Evolutionary conservation across 768 basidiomycete genomes (phyloP), one percentile per base, ranked within the genome.

Genomic region (Lactifluus rugatus): DNA sequence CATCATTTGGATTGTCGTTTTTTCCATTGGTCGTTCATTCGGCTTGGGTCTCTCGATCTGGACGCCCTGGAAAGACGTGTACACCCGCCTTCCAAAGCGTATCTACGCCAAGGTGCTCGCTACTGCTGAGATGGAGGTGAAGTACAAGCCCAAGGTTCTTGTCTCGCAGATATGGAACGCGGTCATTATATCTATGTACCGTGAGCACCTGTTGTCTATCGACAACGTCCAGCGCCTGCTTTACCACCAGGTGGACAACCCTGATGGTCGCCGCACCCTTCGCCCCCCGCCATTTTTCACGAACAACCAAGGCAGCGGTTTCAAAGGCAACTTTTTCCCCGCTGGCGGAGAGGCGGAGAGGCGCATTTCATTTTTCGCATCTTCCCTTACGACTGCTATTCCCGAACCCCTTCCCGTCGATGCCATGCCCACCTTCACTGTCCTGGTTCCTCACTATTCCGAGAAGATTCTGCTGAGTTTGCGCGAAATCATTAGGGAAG

Each of bases 151-250:
- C 57, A 99, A 99, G 79, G 86, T 99, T 54, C 81, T 99, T 31
- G 96, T 99, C 41, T 97, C 94, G 19, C 96, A 99, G 74, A 87
- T 99, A 31, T 99, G 96, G 96, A 99, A 99, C 71, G 96, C 96
- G 46, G 80, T 98, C 73, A 95, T 99, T 72, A 99, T 99, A 62
- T 98, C 95, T 55, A 99, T 99, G 96, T 99, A 99, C 72, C 86
- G 96, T 66, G 96, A 99, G 68, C 96, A 99, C 73, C 77, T 99
- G 49, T 78, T 99, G 39, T 95, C 93, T 62, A 99, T 99, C 67
- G 93, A 97, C 66, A 93, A 99, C 67, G 96, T 99, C 47, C 96
- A 99, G 70, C 87, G 94, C 52, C 80, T 99, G 19, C 80, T 98
- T 34, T 98, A 99, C 69, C 96, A 99, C 70, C 96, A 99, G 73